phyloP scores from a whole-genome alignment of 1,139 yeast species.

The Candida anutae region DNA sequence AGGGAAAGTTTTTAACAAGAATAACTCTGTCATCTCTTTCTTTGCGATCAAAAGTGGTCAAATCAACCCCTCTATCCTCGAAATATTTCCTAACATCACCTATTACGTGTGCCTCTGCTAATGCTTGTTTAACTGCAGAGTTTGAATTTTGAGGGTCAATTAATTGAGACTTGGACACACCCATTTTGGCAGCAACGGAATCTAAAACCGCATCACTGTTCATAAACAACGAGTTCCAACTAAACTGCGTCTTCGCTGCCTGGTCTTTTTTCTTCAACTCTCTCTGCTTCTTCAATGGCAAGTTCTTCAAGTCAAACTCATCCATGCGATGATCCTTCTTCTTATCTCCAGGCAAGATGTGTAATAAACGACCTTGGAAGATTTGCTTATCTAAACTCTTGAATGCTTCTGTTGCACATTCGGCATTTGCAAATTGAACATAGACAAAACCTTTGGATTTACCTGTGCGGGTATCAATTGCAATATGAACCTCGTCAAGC shows the following conservation, averaged over 20 bases:
- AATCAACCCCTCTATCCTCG: conserved; percentile 78
- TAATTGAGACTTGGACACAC: conserved; percentile 73
- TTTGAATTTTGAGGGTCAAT: conserved; percentile 81
- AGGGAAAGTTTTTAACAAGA: conserved; percentile 84
- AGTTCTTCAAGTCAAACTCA: conserved; percentile 81
- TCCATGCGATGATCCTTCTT: conserved; percentile 75
- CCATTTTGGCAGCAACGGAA: conserved; percentile 79
- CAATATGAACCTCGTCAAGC: conserved; percentile 78
- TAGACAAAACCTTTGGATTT: conserved; percentile 92
- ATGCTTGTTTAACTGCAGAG: conserved; percentile 94
- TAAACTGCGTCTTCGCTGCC: conserved; percentile 79
- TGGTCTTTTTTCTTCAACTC: conserved; percentile 77
- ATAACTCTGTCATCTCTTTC: conserved; percentile 79
- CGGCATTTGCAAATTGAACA: conserved; percentile 56
- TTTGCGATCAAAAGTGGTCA: conserved; percentile 59
- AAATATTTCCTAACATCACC: conserved; percentile 86
- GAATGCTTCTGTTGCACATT: conserved; percentile 73
- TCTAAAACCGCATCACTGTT: conserved; percentile 88
- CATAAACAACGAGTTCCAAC: conserved; percentile 93
- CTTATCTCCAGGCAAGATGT: conserved; percentile 77
- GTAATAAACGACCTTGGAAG: conserved; percentile 90
- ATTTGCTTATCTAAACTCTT: conserved; percentile 73
- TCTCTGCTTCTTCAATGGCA: conserved; percentile 86
- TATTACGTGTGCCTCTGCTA: conserved; percentile 94
- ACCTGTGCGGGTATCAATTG: conserved; percentile 84